Base-by-base conservation (phyloP, 805 yeast genomes). In the Hanseniaspora hatyaiensis region DNA sequence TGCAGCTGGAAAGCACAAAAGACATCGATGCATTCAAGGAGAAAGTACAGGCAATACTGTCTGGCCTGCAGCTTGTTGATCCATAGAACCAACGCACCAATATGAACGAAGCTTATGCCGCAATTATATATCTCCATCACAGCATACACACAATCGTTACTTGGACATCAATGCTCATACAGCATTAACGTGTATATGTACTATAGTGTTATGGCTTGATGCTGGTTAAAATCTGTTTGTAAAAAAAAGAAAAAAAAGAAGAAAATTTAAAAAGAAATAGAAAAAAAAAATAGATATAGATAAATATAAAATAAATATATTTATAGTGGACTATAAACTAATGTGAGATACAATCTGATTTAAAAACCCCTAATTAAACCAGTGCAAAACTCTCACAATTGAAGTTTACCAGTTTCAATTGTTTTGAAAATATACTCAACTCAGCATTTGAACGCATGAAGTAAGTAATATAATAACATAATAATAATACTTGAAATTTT, bases 161-260 rank as follows among this genome's bases (percentile, higher is more conserved):
- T n/a, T n/a, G n/a, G n/a, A n/a, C n/a, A n/a, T n/a, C n/a, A n/a
- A n/a, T n/a, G n/a, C n/a, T n/a, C n/a, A n/a, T n/a, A n/a, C n/a
- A n/a, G n/a, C n/a, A n/a, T n/a, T n/a, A n/a, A n/a, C n/a, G n/a
- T n/a, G n/a, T n/a, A n/a, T n/a, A n/a, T n/a, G n/a, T n/a, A n/a
- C n/a, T n/a, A n/a, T n/a, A n/a, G n/a, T n/a, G n/a, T n/a, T n/a
- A n/a, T n/a, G n/a, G n/a, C n/a, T n/a, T n/a, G n/a, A n/a, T n/a
- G n/a, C n/a, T n/a, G n/a, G n/a, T n/a, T n/a, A n/a, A n/a, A n/a
- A n/a, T n/a, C n/a, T n/a, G 15, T 30, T 30, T 30, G 33, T 30
- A 33, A 31, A 24, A 41, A 24, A 33, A 23, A 19, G 34, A 18
- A 34, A 33, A 16, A 34, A 42, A 34, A 42, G 22, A 18, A 39